Conservation (phyloP, 192 early-diverging fungal species). For the Chytriomyces sp. region DNA sequence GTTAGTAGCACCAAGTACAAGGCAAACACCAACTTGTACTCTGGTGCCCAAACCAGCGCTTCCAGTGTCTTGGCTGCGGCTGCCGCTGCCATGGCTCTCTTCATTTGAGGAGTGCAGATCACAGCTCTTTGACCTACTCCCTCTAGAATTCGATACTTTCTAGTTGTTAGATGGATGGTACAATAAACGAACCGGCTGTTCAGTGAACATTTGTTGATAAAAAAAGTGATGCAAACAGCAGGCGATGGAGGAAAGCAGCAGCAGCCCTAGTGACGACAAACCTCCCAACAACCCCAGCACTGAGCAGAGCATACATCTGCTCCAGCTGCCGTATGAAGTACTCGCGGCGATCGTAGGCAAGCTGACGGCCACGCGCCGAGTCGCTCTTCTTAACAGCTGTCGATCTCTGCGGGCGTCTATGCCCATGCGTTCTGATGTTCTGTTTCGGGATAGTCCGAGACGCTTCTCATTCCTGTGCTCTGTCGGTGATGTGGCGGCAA, state of each 20-base stretch:
- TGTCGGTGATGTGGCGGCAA: neutral
- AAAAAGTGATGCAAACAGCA: neutral
- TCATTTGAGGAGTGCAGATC: too few species aligned
- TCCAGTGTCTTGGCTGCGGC: too few species aligned
- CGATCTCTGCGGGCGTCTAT: neutral
- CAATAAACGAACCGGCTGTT: too few species aligned
- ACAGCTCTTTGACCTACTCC: too few species aligned
- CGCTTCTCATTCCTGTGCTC: conserved; percentile 4
- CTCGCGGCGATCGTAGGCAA: neutral
- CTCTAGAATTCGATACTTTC: too few species aligned
- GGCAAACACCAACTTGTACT: too few species aligned
- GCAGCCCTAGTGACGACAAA: neutral
- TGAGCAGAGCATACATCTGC: neutral
- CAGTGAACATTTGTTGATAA: too few species aligned
- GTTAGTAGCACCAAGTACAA: too few species aligned
- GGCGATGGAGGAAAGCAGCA: neutral
- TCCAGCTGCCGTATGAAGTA: conserved; percentile 11
- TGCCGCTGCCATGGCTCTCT: too few species aligned
- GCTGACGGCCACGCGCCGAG: conserved; percentile 3
- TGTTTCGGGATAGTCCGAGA: neutral
- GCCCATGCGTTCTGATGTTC: neutral
- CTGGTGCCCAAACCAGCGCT: too few species aligned
- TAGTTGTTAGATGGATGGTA: too few species aligned
- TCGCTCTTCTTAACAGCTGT: neutral
- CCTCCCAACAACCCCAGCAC: neutral